Conservation (phyloP, 139 green algal species). For the Chlamydomonas schloesseri region DNA sequence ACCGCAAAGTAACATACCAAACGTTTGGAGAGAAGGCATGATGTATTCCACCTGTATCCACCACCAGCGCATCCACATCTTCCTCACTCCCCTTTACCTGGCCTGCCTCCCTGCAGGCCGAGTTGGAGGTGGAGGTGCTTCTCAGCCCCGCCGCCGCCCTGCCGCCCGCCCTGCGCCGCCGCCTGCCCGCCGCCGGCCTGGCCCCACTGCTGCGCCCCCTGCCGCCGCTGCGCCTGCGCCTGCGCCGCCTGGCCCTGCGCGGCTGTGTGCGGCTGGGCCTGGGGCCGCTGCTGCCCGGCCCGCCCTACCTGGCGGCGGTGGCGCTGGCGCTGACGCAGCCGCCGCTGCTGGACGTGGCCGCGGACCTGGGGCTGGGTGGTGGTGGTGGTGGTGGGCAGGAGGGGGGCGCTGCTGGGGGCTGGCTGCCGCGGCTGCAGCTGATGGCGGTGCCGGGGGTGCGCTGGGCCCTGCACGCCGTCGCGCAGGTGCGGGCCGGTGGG, state of each 20-base stretch:
- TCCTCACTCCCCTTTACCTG: too few species aligned
- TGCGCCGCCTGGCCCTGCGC: neutral
- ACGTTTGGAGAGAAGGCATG: too few species aligned
- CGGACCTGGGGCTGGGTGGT: neutral
- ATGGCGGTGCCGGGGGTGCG: slow-evolving; percentile 9
- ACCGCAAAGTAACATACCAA: too few species aligned
- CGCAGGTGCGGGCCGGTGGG: too few species aligned
- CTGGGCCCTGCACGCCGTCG: neutral
- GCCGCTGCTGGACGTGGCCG: neutral
- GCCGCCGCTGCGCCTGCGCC: neutral
- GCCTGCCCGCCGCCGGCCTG: neutral
- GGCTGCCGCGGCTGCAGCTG: slow-evolving; percentile 1
- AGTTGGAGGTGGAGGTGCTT: neutral
- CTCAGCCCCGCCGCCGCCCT: neutral
- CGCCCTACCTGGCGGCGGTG: slow-evolving; percentile 11
- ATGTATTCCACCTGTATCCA: too few species aligned
- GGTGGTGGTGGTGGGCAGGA: too few species aligned
- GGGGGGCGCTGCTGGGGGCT: too few species aligned
- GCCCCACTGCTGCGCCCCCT: too few species aligned
- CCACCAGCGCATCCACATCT: too few species aligned
- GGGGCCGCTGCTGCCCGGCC: slow-evolving; percentile 3
- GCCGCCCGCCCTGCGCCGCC: neutral
- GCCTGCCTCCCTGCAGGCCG: neutral
- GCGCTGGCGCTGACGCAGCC: slow-evolving; percentile 10
- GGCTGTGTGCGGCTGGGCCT: neutral